Percentiles rank a stretch among this genome's conserved stretches.
Evolutionary conservation across 306 rosid species (phyloP).

Genomic region (Vigna reflexopilosa): DNA sequence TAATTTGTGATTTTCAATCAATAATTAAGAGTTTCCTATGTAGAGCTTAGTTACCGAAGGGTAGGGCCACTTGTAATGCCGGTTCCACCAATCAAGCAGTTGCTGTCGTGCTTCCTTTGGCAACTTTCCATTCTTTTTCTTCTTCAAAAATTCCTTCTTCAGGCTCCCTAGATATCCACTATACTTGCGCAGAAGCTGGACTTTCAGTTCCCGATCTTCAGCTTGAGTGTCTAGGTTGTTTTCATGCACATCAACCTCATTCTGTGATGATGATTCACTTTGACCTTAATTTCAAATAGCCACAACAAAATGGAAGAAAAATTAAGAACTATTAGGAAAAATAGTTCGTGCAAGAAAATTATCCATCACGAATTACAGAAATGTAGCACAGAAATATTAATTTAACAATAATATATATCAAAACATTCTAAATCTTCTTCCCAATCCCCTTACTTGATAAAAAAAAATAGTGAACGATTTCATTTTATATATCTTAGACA

Average conservation of each 20-base stretch:
- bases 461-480: background rate
- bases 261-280: slow-evolving; percentile 70
- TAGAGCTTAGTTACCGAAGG: slow-evolving; percentile 80
- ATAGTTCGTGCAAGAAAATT: background rate
- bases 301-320: slow-evolving; percentile 21
- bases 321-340: background rate
- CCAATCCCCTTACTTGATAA: background rate
- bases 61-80: slow-evolving; percentile 97
- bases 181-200: slow-evolving; percentile 86
- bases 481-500: background rate
- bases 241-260: slow-evolving; percentile 64
- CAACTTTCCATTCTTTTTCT: slow-evolving; percentile 93
- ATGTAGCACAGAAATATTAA: background rate
- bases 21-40: background rate
- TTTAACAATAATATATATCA: background rate
- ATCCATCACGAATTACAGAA: background rate
- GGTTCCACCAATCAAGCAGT: slow-evolving; percentile 95
- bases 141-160: slow-evolving; percentile 95
- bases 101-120: slow-evolving; percentile 97
- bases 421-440: background rate
- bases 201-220: slow-evolving; percentile 82
- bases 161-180: slow-evolving; percentile 91
- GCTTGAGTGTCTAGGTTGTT: slow-evolving; percentile 74
- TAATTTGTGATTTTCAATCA: background rate
- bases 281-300: slow-evolving; percentile 49